Evolutionary conservation across 257 asterid genomes (phyloP), one percentile per base, ranked within the genome.

Genomic region (Eucommia ulmoides): DNA sequence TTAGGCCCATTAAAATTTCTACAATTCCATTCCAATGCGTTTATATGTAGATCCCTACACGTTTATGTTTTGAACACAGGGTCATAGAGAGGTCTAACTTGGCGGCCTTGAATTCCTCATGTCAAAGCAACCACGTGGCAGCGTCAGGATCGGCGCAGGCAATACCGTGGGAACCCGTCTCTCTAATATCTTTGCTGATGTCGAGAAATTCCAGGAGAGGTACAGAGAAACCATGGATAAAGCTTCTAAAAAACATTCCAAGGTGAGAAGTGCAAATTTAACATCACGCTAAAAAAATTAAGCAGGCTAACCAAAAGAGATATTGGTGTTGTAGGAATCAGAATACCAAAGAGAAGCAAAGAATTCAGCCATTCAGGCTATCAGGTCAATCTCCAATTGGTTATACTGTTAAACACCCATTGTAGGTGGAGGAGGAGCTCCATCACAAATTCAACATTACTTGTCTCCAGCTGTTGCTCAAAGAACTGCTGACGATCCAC

Each of bases 51-150:
- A 14, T 3, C 4, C 6, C n/a, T 38, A 38, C 45, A 38, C 45
- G 2, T 38, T 14, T 14, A 3, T 38, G 16, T 38, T 2, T 18
- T 38, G 50, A 59, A 24, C 26, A 47, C 24, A 88, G 97, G 60
- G 62, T 71, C 33, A 87, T 82, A 69, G 84, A 78, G 62, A 74
- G 86, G 64, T 80, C 91, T 2, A 63, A 82, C 33, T 66, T 88
- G 78, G 81, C 96, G 47, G 94, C 97, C 87, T 88, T 15, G 97
- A 88, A 38, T 88, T 77, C 73, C 54, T 88, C 25, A 88, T 84
- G 97, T 82, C 97, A 0, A 80, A 88, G 65, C 83, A 75, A 56
- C 93, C 91, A 0, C 81, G 96, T 0, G 89, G 84, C 5, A 74
- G 49, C 15, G 97, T 88, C 17, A 65, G 93, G 58, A 60, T 82